Percentiles rank a stretch among this genome's conserved stretches.
These are phyloP conservation scores for Comarum palustre DNA, from an alignment of 306 rosid species.

Conservation along the genomic window DNA sequence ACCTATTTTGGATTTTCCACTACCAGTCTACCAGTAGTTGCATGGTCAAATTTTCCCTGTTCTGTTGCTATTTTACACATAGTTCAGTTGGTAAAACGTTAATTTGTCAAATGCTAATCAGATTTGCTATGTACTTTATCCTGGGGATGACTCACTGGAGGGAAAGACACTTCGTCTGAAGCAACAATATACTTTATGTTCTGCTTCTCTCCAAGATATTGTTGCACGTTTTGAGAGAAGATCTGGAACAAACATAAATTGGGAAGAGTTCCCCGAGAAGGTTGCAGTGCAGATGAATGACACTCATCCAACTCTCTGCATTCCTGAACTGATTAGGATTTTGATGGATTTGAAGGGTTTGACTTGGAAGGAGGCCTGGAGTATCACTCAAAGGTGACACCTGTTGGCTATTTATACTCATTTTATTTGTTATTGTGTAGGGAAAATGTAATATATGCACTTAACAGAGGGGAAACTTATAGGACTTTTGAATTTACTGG, in stretches of 20 bases:
- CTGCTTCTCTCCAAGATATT: constrained; percentile 97
- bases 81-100: constrained; percentile 22
- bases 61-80: not conserved
- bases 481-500: not conserved
- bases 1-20: not conserved
- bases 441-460: not conserved
- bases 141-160: constrained; percentile 90
- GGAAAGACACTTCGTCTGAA: constrained; percentile 91
- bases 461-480: not conserved
- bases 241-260: constrained; percentile 56
- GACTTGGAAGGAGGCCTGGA: constrained; percentile 95
- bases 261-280: constrained; percentile 89
- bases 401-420: constrained; percentile 19
- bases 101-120: constrained; percentile 32
- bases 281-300: constrained; percentile 99
- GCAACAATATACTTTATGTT: constrained; percentile 95
- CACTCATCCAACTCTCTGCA: constrained; percentile 98
- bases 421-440: constrained; percentile 16
- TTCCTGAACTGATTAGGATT: constrained; percentile 89
- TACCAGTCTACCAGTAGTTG: not conserved
- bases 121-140: constrained; percentile 89
- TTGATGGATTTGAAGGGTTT: constrained; percentile 80
- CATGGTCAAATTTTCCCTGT: not conserved
- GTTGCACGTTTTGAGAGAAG: constrained; percentile 87
- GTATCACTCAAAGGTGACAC: constrained; percentile 71